Base-by-base conservation (phyloP, 108 stramenopile genomes). In the Skeletonema costatum region DNA sequence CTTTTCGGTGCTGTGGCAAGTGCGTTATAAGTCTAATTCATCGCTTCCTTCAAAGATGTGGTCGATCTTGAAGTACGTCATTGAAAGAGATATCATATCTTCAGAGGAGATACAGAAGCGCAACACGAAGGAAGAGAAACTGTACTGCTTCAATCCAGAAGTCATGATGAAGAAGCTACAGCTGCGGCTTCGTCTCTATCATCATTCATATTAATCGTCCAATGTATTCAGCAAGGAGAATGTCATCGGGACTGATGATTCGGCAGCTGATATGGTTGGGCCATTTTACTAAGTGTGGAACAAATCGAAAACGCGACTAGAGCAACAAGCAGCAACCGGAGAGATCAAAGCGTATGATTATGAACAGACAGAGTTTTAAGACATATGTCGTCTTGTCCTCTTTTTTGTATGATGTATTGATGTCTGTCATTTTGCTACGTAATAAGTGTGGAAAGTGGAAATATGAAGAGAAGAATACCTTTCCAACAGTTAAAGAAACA, bases 241-340 rank as follows among this genome's bases (percentile, higher is more conserved):
- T 42, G 53, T 19, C 60, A 32, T 12, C 11, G 36, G n/a, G 53
- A 44, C 21, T 19, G 48, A 44, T 58, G 36, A 74, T 10, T 56
- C 53, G 53, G 53, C 53, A 36, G 92, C 92, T 0, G 93, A 90
- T 33, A 89, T 91, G 1, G 91, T 75, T 92, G 91, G 91, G 93
- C 91, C 19, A 94, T 94, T 64, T 86, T 83, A 65, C 58, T 84
- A 75, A 91, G 90, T 73, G 73, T 94, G 4, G 66, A 69, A 35
- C 75, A 60, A 72, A 72, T 61, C 2, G 9, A 39, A 41, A 31
- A 31, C 14, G 4, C 44, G 44, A 35, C 29, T 14, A 29, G 12
- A 17, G 21, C 7, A 73, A 70, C 21, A 29, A 25, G 25, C 25
- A 25, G 25, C 25, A 25, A 44, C 29, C 8, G 70, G 33, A 35